Evolutionary conservation across 345 rosid species (phyloP).

Genomic region (Camelina hispida): DNA sequence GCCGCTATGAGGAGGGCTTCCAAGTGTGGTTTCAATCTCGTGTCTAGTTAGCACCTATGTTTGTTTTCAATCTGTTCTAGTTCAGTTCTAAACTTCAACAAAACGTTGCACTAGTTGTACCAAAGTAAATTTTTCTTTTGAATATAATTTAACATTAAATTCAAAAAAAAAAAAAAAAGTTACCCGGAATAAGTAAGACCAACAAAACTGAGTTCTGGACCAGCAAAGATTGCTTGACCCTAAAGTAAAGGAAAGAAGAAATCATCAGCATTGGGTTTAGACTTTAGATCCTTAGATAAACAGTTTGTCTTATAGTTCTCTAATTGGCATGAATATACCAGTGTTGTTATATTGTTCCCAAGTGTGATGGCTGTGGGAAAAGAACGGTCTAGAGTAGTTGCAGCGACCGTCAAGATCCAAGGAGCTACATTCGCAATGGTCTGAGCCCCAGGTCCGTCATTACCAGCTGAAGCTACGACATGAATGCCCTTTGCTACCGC

Average conservation of each 20-base stretch:
- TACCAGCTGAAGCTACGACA: conserved; percentile 52
- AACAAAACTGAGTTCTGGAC: conserved; percentile 49
- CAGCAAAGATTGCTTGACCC: conserved; percentile 61
- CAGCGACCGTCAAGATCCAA: conserved; percentile 62
- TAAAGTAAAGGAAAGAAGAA: conserved; percentile 16
- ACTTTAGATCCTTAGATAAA: too few species aligned
- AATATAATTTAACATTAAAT: too few species aligned
- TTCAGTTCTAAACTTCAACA: too few species aligned
- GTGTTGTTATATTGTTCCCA: conserved; percentile 44
- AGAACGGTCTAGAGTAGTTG: conserved; percentile 55
- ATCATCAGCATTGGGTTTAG: background rate
- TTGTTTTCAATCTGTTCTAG: too few species aligned
- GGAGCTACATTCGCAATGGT: conserved; percentile 52
- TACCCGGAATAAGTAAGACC: conserved; percentile 45
- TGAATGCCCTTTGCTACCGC: conserved; percentile 54
- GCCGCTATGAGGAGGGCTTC: too few species aligned
- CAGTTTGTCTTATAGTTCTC: background rate
- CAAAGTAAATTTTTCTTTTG: too few species aligned
- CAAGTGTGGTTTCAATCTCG: too few species aligned
- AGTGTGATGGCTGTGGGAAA: conserved; percentile 52
- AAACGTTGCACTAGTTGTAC: too few species aligned
- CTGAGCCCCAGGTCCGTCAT: conserved; percentile 49
- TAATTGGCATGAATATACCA: background rate
- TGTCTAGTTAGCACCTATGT: too few species aligned
- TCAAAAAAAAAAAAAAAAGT: too few species aligned